Evolutionary conservation across 345 rosid genomes (phyloP).

Genomic region (Nasturtium officinale): DNA sequence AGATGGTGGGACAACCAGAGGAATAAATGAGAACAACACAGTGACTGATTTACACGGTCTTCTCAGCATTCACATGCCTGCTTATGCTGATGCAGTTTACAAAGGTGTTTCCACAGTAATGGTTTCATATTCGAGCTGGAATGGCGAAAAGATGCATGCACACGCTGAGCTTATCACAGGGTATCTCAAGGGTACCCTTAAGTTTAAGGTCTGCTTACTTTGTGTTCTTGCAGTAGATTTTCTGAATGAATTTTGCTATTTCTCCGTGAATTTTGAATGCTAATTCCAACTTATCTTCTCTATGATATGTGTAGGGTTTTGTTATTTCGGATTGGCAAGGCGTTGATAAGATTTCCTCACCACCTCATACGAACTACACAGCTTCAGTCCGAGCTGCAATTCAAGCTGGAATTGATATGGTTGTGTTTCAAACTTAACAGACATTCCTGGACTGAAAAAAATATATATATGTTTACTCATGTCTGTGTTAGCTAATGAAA

Average conservation of each 20-base stretch:
- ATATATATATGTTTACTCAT: neutral
- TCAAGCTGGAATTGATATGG: constrained; percentile 96
- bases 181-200: constrained; percentile 77
- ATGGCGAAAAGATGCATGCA: constrained; percentile 95
- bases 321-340: constrained; percentile 98
- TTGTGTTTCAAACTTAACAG: constrained; percentile 36
- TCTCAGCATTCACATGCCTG: constrained; percentile 81
- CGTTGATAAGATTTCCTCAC: constrained; percentile 78
- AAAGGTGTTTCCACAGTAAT: constrained; percentile 89
- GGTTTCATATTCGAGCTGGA: constrained; percentile 98
- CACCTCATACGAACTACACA: constrained; percentile 73
- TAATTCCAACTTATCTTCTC: constrained; percentile 20
- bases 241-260: constrained; percentile 6
- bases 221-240: constrained; percentile 26
- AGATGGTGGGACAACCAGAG: constrained; percentile 93
- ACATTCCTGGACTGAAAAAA: constrained; percentile 7
- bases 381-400: constrained; percentile 76
- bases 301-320: constrained; percentile 69
- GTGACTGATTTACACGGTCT: constrained; percentile 65
- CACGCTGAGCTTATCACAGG: constrained; percentile 70
- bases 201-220: constrained; percentile 61
- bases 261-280: constrained; percentile 6
- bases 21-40: constrained; percentile 86
- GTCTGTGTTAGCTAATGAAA: neutral
- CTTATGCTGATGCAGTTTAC: constrained; percentile 70